A percentile compares a stretch with the other conserved stretches of the same genome.
phyloP scores from a whole-genome alignment of 805 yeast genomes.

The Candida broadrunensis region DNA sequence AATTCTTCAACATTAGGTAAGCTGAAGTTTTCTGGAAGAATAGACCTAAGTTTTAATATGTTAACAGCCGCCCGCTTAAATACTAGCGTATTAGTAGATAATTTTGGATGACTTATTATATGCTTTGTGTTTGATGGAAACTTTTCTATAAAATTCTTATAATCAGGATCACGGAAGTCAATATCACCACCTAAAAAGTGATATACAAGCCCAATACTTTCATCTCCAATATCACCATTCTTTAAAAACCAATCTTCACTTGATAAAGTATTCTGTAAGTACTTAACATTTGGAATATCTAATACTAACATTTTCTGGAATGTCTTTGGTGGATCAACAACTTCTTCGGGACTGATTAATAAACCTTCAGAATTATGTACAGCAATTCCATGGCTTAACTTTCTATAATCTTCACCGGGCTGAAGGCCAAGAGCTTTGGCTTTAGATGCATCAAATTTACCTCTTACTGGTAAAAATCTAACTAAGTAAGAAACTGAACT shows the following conservation, averaged over 20 bases:
- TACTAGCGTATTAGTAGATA: conserved; percentile 60
- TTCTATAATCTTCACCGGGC: conserved; percentile 56
- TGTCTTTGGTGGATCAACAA: conserved; percentile 56
- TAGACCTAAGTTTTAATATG: conserved; percentile 54
- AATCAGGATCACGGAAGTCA: conserved; percentile 30
- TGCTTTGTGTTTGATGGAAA: conserved; percentile 57
- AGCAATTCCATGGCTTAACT: conserved; percentile 56
- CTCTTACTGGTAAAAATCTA: conserved; percentile 64
- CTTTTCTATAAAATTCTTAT: conserved; percentile 51
- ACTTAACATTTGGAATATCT: conserved; percentile 63
- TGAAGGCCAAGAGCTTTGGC: conserved; percentile 72
- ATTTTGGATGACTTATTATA: conserved; percentile 66
- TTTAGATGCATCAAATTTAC: conserved; percentile 64
- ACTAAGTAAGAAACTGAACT: conserved; percentile 67
- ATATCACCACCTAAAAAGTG: conserved; percentile 72
- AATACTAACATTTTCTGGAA: conserved; percentile 64
- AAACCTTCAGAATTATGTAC: conserved; percentile 61
- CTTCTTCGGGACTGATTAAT: conserved; percentile 63
- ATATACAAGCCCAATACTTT: conserved; percentile 56
- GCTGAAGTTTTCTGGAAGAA: conserved; percentile 45
- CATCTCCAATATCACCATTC: conserved; percentile 25
- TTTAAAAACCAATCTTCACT: conserved; percentile 29
- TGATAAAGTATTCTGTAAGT: conserved; percentile 29
- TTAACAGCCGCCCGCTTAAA: conserved; percentile 54
- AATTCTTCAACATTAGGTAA: conserved; percentile 29